These are phyloP conservation scores for Trichophyton rubrum DNA, from an alignment of 2,329 filamentous ascomycete species.

Conservation along the genomic window DNA sequence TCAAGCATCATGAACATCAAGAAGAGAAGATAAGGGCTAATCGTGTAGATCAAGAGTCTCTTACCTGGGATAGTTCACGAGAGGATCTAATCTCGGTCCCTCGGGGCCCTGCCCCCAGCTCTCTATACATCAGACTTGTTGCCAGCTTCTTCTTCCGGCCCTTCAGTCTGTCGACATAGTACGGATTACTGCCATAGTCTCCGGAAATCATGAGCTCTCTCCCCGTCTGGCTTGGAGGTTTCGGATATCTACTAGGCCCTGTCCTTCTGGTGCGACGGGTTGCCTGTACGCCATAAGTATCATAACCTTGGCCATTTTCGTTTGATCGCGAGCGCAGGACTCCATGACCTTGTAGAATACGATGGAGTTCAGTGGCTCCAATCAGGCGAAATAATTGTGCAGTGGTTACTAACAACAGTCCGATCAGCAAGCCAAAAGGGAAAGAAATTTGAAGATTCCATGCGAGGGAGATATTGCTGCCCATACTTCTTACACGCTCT, in stretches of 20 bases:
- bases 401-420: conserved; percentile 20
- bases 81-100: conserved; percentile 49
- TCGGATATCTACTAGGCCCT: conserved; percentile 51
- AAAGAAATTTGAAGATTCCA: conserved; percentile 3
- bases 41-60: conserved; percentile 12
- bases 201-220: conserved; percentile 69
- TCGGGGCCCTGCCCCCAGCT: conserved; percentile 56
- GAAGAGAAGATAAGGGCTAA: not conserved
- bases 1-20: too few relatives aligned
- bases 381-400: conserved; percentile 43
- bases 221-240: conserved; percentile 69
- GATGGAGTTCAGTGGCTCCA: conserved; percentile 41
- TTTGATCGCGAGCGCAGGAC: conserved; percentile 21
- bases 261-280: conserved; percentile 17
- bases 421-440: conserved; percentile 7
- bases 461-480: not conserved
- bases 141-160: conserved; percentile 52
- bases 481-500: conserved; percentile 3
- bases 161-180: conserved; percentile 36
- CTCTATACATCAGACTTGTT: conserved; percentile 63
- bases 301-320: conserved; percentile 2
- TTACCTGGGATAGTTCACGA: conserved; percentile 56
- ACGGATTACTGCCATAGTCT: conserved; percentile 59
- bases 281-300: not conserved
- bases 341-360: conserved; percentile 35